Conservation (phyloP, 306 rosid species). For the Vigna nakashimae region DNA sequence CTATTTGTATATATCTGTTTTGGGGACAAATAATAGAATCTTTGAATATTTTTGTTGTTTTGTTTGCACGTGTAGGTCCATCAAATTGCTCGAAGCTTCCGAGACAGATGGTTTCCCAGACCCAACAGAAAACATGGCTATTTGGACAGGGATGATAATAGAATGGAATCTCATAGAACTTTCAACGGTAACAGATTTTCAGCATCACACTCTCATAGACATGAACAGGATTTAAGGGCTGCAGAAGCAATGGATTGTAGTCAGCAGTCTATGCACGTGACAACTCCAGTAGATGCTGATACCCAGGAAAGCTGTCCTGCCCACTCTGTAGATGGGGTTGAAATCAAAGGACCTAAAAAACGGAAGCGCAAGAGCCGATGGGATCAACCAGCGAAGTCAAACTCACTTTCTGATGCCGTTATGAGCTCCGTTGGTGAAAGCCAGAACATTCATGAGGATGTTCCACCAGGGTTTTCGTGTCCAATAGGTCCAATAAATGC, state of each 20-base stretch:
- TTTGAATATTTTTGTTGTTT: constrained; percentile 37
- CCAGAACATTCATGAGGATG: constrained; percentile 65
- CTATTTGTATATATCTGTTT: constrained; percentile 16
- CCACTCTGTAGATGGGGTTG: constrained; percentile 48
- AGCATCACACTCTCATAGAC: constrained; percentile 56
- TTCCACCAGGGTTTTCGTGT: constrained; percentile 94
- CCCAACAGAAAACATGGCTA: constrained; percentile 60
- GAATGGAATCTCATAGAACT: constrained; percentile 68
- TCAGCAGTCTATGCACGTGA: constrained; percentile 53
- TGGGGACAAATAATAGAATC: constrained; percentile 24
- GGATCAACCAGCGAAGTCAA: constrained; percentile 90
- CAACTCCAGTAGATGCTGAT: constrained; percentile 54
- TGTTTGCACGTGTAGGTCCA: constrained; percentile 73
- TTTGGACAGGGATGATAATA: constrained; percentile 71
- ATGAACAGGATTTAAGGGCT: constrained; percentile 69
- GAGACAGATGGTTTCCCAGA: constrained; percentile 92
- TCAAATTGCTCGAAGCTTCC: constrained; percentile 94
- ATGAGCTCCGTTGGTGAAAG: constrained; percentile 48
- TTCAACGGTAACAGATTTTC: constrained; percentile 63
- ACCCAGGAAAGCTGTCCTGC: constrained; percentile 62
- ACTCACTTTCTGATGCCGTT: constrained; percentile 51
- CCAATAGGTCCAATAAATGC: constrained; percentile 55
- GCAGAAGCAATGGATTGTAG: constrained; percentile 65
- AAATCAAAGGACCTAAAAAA: constrained; percentile 51
- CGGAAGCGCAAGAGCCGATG: constrained; percentile 98